Percentiles rank a stretch among this genome's conserved stretches.
Conservation (phyloP, 1,284 basidiomycete genomes). For the Sanghuangporus sanghuang region DNA sequence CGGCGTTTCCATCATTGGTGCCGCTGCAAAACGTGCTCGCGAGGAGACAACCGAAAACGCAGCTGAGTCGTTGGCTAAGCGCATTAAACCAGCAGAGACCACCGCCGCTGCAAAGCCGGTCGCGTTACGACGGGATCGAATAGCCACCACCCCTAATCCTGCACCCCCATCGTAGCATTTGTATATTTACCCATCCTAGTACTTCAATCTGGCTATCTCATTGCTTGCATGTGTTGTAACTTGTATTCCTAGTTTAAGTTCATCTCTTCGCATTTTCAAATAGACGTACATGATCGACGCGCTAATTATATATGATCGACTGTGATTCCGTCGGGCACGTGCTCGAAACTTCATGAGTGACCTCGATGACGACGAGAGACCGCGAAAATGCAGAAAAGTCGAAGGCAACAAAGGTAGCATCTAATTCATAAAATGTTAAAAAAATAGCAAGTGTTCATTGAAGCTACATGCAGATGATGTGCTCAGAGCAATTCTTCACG, state of each 20-base stretch:
- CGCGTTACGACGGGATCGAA: slow-evolving; percentile 27
- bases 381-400: slow-evolving; percentile 2
- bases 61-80: slow-evolving; percentile 56
- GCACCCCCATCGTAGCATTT: slow-evolving; percentile 10
- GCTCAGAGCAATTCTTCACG: slow-evolving; percentile 21
- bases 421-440: neutral
- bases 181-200: neutral
- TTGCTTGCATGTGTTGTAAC: slow-evolving; percentile 10
- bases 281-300: neutral
- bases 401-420: slow-evolving; percentile 3
- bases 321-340: neutral
- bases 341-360: slow-evolving; percentile 4
- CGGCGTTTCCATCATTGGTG: slow-evolving; percentile 58
- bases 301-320: neutral
- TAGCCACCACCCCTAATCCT: slow-evolving; percentile 14
- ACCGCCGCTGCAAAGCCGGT: slow-evolving; percentile 26
- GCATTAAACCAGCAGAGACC: slow-evolving; percentile 50
- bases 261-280: neutral
- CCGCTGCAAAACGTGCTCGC: slow-evolving; percentile 60
- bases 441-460: neutral
- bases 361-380: slow-evolving; percentile 2
- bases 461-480: slow-evolving; percentile 3
- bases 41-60: slow-evolving; percentile 42
- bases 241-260: slow-evolving; percentile 7
- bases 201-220: neutral